Percentiles rank a stretch among this genome's conserved stretches.
These are phyloP conservation scores for Monilinia laxa DNA, from an alignment of 2,329 filamentous ascomycete species.

Conservation along the genomic window DNA sequence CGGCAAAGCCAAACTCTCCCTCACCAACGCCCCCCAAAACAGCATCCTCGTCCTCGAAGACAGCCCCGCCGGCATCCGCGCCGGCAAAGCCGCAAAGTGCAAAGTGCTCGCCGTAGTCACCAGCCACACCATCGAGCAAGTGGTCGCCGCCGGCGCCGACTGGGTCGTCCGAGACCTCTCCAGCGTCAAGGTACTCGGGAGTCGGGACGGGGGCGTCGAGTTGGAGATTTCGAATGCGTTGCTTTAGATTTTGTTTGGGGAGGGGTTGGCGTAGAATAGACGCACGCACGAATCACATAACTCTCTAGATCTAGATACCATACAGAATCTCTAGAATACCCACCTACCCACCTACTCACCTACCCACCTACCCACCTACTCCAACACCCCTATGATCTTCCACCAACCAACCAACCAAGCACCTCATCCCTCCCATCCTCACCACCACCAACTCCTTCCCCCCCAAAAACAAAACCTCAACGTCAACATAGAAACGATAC, in stretches of 20 bases:
- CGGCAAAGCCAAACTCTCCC: slow-evolving; percentile 60
- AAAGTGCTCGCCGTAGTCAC: slow-evolving; percentile 66
- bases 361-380: no score
- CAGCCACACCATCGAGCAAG: slow-evolving; percentile 60
- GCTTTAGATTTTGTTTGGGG: neutral
- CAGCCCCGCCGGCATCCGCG: slow-evolving; percentile 64
- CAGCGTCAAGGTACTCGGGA: slow-evolving; percentile 55
- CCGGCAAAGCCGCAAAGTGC: slow-evolving; percentile 70
- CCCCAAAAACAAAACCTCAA: no score
- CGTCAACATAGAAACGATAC: no score
- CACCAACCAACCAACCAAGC: no score
- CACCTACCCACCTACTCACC: no score
- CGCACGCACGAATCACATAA: no score
- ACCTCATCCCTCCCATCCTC: no score
- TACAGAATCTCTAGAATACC: no score
- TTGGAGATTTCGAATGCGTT: slow-evolving; percentile 37
- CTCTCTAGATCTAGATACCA: no score
- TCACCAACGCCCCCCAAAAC: slow-evolving; percentile 36
- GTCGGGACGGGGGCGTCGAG: slow-evolving; percentile 43
- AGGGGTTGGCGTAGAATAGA: no score
- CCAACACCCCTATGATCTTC: no score
- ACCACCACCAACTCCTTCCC: no score
- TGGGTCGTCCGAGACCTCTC: slow-evolving; percentile 67
- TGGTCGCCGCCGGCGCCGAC: slow-evolving; percentile 63
- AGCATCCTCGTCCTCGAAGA: slow-evolving; percentile 66